Conservation (phyloP, 208 protist species). For the Trichomonas vaginalis region DNA sequence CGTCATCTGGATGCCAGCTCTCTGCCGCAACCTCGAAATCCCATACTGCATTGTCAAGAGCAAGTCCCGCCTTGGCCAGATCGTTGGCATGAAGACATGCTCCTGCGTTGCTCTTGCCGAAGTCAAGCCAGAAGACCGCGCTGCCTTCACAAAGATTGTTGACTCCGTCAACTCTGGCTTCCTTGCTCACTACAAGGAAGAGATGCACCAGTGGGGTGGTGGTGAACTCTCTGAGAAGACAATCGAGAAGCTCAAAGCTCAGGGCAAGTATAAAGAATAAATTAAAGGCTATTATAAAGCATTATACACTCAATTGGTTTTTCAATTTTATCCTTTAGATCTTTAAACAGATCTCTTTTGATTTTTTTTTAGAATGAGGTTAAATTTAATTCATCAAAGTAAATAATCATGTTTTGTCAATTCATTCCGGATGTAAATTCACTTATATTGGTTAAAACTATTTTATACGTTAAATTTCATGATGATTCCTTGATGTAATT, state of each 20-base stretch:
- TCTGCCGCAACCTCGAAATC: slow-evolving; percentile 92
- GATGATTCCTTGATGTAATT: too few species aligned
- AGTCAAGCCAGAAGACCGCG: slow-evolving; percentile 62
- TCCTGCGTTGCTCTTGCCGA: slow-evolving; percentile 76
- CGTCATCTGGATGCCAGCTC: slow-evolving; percentile 90
- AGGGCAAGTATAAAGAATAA: neutral
- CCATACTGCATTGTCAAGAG: slow-evolving; percentile 98
- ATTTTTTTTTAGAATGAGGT: too few species aligned
- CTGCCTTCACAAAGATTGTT: neutral
- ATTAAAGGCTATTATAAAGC: too few species aligned
- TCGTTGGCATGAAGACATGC: slow-evolving; percentile 86
- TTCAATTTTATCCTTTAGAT: too few species aligned
- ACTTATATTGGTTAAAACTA: too few species aligned
- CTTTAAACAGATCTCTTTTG: too few species aligned
- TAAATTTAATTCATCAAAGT: too few species aligned
- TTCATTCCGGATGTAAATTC: too few species aligned
- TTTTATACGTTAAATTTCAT: too few species aligned
- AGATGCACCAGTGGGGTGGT: slow-evolving; percentile 18
- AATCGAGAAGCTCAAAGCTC: neutral
- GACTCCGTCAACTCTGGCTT: neutral
- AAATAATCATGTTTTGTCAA: too few species aligned
- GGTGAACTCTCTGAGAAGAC: neutral
- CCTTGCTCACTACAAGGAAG: neutral
- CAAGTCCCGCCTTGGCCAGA: slow-evolving; percentile 83
- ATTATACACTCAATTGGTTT: too few species aligned